phyloP scores from a whole-genome alignment of 768 basidiomycete genomes.

The Chalciporus piperatus region DNA sequence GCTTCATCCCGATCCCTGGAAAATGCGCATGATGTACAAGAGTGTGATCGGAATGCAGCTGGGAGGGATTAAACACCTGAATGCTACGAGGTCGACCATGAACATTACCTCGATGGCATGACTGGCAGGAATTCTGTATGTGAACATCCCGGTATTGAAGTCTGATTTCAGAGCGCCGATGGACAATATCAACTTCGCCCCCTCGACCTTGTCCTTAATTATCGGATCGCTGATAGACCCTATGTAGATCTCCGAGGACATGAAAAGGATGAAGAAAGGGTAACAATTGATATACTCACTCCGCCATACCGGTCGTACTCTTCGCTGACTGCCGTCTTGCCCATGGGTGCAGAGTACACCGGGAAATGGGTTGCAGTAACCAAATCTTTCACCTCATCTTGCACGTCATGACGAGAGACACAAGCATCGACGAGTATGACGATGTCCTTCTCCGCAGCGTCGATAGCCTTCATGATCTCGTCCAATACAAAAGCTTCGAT shows the following conservation, averaged over 20 bases:
- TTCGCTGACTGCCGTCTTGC: conserved; percentile 76
- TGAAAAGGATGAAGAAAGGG: neutral
- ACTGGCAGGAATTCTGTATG: conserved; percentile 60
- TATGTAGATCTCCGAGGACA: conserved; percentile 60
- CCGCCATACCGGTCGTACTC: conserved; percentile 69
- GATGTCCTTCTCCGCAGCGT: conserved; percentile 57
- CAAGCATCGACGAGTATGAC: conserved; percentile 83
- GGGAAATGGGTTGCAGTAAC: conserved; percentile 64
- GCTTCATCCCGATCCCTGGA: conserved; percentile 71
- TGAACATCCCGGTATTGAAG: conserved; percentile 89
- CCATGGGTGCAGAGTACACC: conserved; percentile 78
- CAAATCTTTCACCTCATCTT: conserved; percentile 60
- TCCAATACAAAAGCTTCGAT: conserved; percentile 70
- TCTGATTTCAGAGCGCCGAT: conserved; percentile 70
- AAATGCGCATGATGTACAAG: conserved; percentile 63
- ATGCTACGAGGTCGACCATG: neutral
- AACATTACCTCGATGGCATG: conserved; percentile 59
- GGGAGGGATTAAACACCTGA: conserved; percentile 3
- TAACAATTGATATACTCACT: conserved; percentile 45
- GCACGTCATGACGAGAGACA: conserved; percentile 66
- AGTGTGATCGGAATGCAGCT: conserved; percentile 78
- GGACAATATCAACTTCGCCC: conserved; percentile 70
- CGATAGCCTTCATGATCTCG: conserved; percentile 64
- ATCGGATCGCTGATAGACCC: conserved; percentile 66
- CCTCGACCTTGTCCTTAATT: conserved; percentile 71